Base-by-base conservation (phyloP, 352 stramenopile species). In the Sclerospora graminicola region DNA sequence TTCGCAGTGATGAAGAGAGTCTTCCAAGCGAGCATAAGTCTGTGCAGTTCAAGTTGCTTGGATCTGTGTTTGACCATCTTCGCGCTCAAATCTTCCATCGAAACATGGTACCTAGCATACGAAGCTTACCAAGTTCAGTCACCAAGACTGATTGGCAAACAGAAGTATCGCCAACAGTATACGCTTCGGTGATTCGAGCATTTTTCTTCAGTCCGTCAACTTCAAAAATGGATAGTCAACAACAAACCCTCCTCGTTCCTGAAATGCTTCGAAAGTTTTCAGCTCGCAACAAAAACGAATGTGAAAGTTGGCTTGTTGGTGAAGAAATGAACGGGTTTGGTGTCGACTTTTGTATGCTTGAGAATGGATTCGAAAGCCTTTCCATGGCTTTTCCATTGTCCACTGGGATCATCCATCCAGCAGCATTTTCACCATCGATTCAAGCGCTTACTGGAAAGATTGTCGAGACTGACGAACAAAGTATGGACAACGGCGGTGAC, bases 271-370 rank as follows among this genome's bases (percentile, higher is more conserved):
- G 45, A 8, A 77, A 57, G 21, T 38, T 77, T n/a, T 53, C 63
- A 29, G 48, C 48, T 14, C 54, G n/a, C 33, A 47, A 27, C 27
- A 14, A 50, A 3, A 45, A 63, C 4, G 52, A 68, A 36, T 48
- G 39, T 9, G 52, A 61, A 19, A 42, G 38, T 14, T 47, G 34
- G 6, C 32, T 54, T 9, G 37, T 26, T 41, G 48, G 32, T 14
- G 55, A 60, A 15, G 69, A 69, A 19, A 46, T 81, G 10, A 68
- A 66, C 44, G 70, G 70, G 7, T 83, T 79, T 40, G 70, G 70
- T 6, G 54, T 83, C 10, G 37, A 57, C 16, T 83, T 81, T 31
- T 72, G 59, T 15, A 59, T 67, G 35, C 60, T 66, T 35, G 68
- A 83, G 38, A 45, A 29, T 38, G 41, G 48, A 18, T 29, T 53